Conservation (phyloP, 176 grass and related monocot genomes). For the Calamus simplicifolius region DNA sequence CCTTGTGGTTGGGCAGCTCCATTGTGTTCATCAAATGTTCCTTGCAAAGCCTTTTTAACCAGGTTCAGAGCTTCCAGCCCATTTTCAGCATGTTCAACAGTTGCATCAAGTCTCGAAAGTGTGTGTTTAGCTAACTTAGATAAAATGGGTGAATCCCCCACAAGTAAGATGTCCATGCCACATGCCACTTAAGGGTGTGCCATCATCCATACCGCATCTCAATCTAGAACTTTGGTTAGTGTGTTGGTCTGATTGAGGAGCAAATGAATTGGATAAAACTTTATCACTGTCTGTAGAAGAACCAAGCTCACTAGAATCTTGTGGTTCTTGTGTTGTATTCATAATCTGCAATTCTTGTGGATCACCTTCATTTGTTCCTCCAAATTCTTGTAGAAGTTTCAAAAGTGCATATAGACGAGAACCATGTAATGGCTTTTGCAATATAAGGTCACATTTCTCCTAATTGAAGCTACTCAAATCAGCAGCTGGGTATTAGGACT, state of each 20-base stretch:
- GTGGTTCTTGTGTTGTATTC: no score
- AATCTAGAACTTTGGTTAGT: no score
- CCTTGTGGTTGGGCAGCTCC: neutral
- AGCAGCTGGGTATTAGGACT: slow-evolving; percentile 28
- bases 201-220: neutral
- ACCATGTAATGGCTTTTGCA: slow-evolving; percentile 67
- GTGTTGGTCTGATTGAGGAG: no score
- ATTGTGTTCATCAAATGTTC: neutral
- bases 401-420: slow-evolving; percentile 34
- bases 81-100: slow-evolving; percentile 35
- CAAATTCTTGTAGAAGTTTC: slow-evolving; percentile 26
- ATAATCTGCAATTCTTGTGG: neutral
- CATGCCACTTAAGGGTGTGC: slow-evolving; percentile 43
- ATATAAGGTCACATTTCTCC: slow-evolving; percentile 25
- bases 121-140: slow-evolving; percentile 31
- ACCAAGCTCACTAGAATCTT: no score
- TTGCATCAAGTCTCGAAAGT: slow-evolving; percentile 40
- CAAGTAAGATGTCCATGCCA: slow-evolving; percentile 49
- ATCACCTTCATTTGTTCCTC: slow-evolving; percentile 2
- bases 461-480: slow-evolving; percentile 25
- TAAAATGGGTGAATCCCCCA: slow-evolving; percentile 38
- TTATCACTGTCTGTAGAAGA: no score
- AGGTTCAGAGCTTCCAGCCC: slow-evolving; percentile 39
- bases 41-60: slow-evolving; percentile 38
- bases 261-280: no score